Evolutionary conservation across 1,284 basidiomycete genomes (phyloP), one percentile per base, ranked within the genome.

Genomic region (Apiotrichum montevideense): DNA sequence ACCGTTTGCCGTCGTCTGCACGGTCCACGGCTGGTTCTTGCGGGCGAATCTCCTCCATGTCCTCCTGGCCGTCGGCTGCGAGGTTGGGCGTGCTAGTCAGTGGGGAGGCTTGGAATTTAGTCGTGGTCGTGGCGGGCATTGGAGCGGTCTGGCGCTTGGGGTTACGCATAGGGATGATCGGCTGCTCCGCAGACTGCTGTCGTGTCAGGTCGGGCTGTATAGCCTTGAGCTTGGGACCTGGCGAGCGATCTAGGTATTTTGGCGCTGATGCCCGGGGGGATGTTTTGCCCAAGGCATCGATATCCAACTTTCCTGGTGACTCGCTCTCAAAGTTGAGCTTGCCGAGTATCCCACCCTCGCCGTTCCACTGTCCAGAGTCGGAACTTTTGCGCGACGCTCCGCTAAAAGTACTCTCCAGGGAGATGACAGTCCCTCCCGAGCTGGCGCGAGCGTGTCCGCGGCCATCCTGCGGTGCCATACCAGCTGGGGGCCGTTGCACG

Each of bases 321-420:
- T 50, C 37, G 15, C 34, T 39, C 43, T 63, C 61, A 41, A 63
- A 63, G 11, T 39, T 37, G 32, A 63, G 52, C 54, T 59, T 58
- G 35, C 61, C 61, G 5, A 63, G 35, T 4, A 60, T 54, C 2
- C 61, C 61, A 15, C 61, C 61, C 11, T 60, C 58, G 39, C 55
- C 41, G 33, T 49, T 57, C 61, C 61, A 63, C 15, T 58, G 50
- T 13, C n/a, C 13, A 2, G 57, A 59, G 3, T 35, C 51, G 2
- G 40, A 21, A 15, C 51, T 58, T 8, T 35, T 46, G 3, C 47
- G 46, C 3, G 58, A 57, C 10, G 42, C 40, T 1, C 51, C 59
- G 3, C 55, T 60, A n/a, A 58, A 58, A 2, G 60, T 58, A 47
- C 56, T 58, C 52, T 45, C 43, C 32, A 62, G 33, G 15, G 56